These are phyloP conservation scores for Schwanniomyces occidentalis DNA, from an alignment of 805 yeast genomes.

Conservation along the genomic window DNA sequence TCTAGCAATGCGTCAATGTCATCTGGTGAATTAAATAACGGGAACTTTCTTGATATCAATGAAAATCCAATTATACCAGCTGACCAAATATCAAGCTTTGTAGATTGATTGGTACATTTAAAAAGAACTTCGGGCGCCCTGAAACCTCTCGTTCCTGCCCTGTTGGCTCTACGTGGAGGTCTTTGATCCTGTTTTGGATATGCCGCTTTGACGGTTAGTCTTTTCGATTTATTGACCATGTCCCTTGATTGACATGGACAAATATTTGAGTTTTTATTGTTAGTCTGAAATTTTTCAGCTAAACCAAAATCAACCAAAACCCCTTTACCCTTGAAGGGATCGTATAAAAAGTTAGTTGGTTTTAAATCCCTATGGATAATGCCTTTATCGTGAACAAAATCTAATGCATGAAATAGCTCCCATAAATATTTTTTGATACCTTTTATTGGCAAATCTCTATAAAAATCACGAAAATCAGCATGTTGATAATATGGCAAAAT, in stretches of 20 bases:
- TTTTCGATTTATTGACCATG: constrained; percentile 11
- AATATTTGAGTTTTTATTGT: constrained; percentile 20
- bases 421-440: constrained; percentile 81
- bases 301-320: constrained; percentile 90
- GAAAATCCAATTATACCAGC: constrained; percentile 87
- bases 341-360: constrained; percentile 68
- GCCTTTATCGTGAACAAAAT: constrained; percentile 52
- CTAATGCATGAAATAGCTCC: constrained; percentile 75
- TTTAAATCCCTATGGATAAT: constrained; percentile 46
- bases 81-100: constrained; percentile 88
- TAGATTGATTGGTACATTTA: constrained; percentile 80
- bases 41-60: constrained; percentile 76
- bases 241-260: constrained; percentile 58
- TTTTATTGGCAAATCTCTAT: constrained; percentile 70
- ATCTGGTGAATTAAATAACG: constrained; percentile 91
- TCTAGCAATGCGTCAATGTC: constrained; percentile 91
- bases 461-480: constrained; percentile 85
- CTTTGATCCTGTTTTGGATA: constrained; percentile 86
- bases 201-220: constrained; percentile 45
- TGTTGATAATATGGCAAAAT: constrained; percentile 90
- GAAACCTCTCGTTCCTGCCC: constrained; percentile 96
- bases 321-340: constrained; percentile 67
- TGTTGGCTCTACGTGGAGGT: constrained; percentile 87
- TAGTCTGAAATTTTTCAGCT: constrained; percentile 57
- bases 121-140: constrained; percentile 91